Conservation (phyloP, 495 filamentous ascomycete genomes). For the Copromyces sp. region DNA sequence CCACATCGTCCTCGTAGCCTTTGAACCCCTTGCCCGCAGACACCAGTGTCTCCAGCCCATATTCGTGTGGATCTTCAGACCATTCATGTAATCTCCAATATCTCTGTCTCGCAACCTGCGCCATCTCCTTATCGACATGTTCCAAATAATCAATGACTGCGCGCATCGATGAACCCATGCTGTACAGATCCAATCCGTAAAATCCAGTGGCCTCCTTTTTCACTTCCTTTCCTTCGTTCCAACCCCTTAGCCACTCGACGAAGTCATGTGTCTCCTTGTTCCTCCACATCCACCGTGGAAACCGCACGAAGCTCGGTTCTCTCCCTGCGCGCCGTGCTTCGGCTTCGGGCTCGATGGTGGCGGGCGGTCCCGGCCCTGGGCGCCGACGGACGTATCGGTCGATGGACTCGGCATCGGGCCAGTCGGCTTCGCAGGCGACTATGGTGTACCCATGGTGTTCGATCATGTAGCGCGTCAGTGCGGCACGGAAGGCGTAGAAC, state of each 20-base stretch:
- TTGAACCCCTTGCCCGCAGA: conserved; percentile 22
- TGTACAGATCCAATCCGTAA: conserved; percentile 48
- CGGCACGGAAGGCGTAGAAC: conserved; percentile 46
- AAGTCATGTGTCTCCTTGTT: conserved; percentile 46
- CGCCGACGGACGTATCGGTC: conserved; percentile 47
- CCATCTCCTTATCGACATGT: conserved; percentile 35
- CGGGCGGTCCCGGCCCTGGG: conserved; percentile 17
- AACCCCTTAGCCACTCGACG: conserved; percentile 46
- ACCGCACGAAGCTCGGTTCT: conserved; percentile 39
- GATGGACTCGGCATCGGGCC: conserved; percentile 48
- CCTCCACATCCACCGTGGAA: conserved; percentile 56
- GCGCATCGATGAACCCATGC: conserved; percentile 40
- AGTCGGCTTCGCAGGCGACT: conserved; percentile 49
- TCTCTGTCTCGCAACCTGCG: conserved; percentile 31
- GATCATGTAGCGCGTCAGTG: conserved; percentile 46
- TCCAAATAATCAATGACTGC: conserved; percentile 47
- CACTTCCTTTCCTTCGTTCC: conserved; percentile 27
- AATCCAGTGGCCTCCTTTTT: conserved; percentile 34
- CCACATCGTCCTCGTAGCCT: conserved; percentile 40
- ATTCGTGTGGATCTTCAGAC: conserved; percentile 42
- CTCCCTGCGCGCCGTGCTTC: conserved; percentile 13
- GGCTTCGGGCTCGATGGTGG: conserved; percentile 12
- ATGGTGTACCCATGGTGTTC: conserved; percentile 44
- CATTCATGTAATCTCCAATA: conserved; percentile 43
- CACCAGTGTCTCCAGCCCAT: conserved; percentile 38